These are phyloP conservation scores for Ophiostoma populinum DNA, from an alignment of 2,329 filamentous ascomycete genomes.

Conservation along the genomic window DNA sequence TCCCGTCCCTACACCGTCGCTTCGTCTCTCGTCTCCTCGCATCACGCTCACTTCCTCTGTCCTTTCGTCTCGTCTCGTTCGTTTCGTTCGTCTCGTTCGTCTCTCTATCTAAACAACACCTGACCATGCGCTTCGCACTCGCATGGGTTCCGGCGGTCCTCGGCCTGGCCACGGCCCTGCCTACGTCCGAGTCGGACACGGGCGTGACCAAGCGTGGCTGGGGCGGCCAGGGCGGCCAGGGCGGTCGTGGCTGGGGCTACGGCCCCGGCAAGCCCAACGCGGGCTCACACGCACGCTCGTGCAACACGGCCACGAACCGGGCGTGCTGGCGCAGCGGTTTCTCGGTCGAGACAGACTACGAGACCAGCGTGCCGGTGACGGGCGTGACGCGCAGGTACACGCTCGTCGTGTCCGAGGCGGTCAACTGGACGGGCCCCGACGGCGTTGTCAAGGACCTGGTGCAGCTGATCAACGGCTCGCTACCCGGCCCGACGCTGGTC, in stretches of 20 bases:
- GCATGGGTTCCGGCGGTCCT: conserved; percentile 7
- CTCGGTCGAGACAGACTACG: conserved; percentile 12
- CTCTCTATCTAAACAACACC: not conserved
- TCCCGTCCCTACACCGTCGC: conserved; percentile 1
- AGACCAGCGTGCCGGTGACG: conserved; percentile 6
- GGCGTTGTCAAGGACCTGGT: conserved; percentile 6
- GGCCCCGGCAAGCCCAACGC: not conserved
- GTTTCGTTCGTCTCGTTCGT: not conserved
- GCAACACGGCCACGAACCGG: conserved; percentile 9
- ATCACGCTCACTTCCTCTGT: not conserved
- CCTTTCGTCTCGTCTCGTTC: too few species aligned
- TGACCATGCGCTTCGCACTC: conserved; percentile 3
- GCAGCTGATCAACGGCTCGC: conserved; percentile 11
- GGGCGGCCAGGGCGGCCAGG: not conserved
- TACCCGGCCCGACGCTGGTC: conserved; percentile 9
- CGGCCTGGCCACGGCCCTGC: conserved; percentile 4
- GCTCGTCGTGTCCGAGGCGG: conserved; percentile 7
- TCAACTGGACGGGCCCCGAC: conserved; percentile 11
- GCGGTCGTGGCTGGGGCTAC: too few species aligned
- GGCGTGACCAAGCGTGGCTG: not conserved
- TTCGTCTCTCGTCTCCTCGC: not conserved
- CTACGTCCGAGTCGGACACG: not conserved
- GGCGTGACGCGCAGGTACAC: conserved; percentile 10
- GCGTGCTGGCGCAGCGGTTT: conserved; percentile 9
- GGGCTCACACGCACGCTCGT: conserved; percentile 3